Conservation (phyloP, 441 rosid genomes). For the Arabidopsis hybrid region DNA sequence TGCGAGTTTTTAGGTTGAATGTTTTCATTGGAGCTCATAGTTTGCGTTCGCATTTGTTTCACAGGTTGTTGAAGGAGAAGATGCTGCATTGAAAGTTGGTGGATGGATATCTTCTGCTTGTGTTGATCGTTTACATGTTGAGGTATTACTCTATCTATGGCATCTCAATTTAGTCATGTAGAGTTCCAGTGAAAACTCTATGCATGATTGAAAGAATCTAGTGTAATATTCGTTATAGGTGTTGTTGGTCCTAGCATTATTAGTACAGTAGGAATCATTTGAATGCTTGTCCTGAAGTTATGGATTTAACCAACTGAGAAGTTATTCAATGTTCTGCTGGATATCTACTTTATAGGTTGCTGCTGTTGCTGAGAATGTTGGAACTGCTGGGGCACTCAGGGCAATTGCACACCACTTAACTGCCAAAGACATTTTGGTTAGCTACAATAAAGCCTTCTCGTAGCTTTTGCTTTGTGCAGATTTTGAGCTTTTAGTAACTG, state of each 20-base stretch:
- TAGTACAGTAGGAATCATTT: conserved; percentile 14
- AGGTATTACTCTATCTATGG: conserved; percentile 50
- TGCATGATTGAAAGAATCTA: conserved; percentile 7
- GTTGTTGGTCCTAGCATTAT: background rate
- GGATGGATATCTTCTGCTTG: conserved; percentile 88
- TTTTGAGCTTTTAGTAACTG: conserved; percentile 24
- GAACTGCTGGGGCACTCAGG: conserved; percentile 96
- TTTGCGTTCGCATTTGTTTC: conserved; percentile 23
- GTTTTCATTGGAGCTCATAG: conserved; percentile 6
- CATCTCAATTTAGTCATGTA: background rate
- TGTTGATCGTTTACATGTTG: conserved; percentile 88
- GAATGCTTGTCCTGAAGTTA: conserved; percentile 4
- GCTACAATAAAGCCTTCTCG: conserved; percentile 23
- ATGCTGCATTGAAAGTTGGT: conserved; percentile 82
- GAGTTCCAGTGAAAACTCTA: background rate
- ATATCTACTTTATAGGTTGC: conserved; percentile 67
- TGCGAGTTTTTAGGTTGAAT: background rate
- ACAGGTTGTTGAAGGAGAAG: conserved; percentile 94
- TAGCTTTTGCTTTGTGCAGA: conserved; percentile 22
- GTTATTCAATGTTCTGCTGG: background rate
- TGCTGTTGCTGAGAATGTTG: conserved; percentile 89
- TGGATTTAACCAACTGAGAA: background rate
- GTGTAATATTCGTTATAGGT: background rate
- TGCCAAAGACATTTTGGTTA: conserved; percentile 90
- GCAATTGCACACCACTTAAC: conserved; percentile 89